A percentile compares a stretch with the other conserved stretches of the same genome.
Evolutionary conservation across 176 grass and related monocot genomes (phyloP).

Genomic region (Oryza punctata): DNA sequence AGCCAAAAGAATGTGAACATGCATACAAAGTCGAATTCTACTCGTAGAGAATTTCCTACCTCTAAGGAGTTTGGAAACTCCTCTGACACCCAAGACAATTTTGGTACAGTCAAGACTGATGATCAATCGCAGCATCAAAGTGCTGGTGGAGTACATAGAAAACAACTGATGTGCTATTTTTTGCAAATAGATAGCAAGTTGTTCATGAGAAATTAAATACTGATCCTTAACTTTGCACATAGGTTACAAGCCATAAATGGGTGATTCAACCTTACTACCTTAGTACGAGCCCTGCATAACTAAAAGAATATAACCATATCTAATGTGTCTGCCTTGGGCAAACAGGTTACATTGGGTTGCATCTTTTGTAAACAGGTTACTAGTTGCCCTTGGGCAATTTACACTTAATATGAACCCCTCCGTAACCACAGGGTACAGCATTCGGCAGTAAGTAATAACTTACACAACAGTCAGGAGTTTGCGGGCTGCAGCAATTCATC

Average conservation of each 20-base stretch:
- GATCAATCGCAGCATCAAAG: neutral
- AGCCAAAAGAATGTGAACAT: neutral
- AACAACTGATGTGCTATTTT: neutral
- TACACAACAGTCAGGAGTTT: neutral
- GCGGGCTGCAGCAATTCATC: neutral
- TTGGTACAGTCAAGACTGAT: neutral
- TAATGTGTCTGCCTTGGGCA: neutral
- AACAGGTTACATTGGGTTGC: too few relatives aligned
- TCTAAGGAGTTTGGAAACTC: neutral
- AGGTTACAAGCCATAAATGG: neutral
- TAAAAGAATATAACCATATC: neutral
- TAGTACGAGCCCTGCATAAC: neutral
- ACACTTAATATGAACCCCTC: neutral
- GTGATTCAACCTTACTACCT: neutral
- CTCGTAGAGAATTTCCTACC: neutral
- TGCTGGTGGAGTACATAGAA: neutral
- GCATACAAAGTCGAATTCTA: neutral
- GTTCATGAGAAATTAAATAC: neutral
- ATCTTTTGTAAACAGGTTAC: slow-evolving; percentile 19
- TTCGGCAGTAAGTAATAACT: neutral
- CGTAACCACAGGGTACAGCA: neutral
- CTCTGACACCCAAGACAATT: neutral
- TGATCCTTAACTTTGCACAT: neutral
- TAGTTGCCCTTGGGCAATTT: neutral
- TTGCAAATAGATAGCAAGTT: neutral